These are phyloP conservation scores for Arxiozyma bovina DNA, from an alignment of 1,139 yeast genomes.

Conservation along the genomic window DNA sequence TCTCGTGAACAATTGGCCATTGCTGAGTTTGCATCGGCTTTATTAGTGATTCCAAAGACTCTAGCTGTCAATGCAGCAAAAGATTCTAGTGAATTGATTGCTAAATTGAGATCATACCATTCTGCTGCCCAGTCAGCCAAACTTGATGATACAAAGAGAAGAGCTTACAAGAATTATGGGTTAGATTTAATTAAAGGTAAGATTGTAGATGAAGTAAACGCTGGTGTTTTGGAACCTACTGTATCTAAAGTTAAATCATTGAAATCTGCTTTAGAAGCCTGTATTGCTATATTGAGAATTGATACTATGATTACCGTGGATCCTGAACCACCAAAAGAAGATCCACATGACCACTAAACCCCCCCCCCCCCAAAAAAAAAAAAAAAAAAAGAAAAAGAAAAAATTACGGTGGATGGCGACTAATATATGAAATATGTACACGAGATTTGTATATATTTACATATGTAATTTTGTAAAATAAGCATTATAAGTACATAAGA, in stretches of 20 bases:
- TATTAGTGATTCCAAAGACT: conserved; percentile 90
- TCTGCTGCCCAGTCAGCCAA: conserved; percentile 88
- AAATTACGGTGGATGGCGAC: background rate
- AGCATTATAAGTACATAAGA: background rate
- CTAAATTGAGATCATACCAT: conserved; percentile 92
- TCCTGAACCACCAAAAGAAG: conserved; percentile 90
- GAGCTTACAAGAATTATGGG: conserved; percentile 82
- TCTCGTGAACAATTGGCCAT: conserved; percentile 97
- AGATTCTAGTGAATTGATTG: conserved; percentile 88
- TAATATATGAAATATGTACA: background rate
- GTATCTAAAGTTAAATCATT: conserved; percentile 85
- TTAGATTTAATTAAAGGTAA: conserved; percentile 86
- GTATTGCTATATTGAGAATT: conserved; percentile 92
- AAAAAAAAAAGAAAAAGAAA: background rate
- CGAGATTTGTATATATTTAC: background rate
- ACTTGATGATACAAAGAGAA: conserved; percentile 72
- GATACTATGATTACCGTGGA: conserved; percentile 97
- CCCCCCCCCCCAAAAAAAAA: too few relatives aligned
- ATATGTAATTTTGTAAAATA: background rate
- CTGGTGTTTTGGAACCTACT: conserved; percentile 94
- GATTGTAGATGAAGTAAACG: conserved; percentile 72
- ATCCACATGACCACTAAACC: conserved; percentile 60
- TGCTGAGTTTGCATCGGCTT: conserved; percentile 90
- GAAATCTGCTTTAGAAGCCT: conserved; percentile 94
- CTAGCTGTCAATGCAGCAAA: conserved; percentile 96